Evolutionary conservation across 108 stramenopile genomes (phyloP).

Genomic region (Pseudonitzschia multiseries): DNA sequence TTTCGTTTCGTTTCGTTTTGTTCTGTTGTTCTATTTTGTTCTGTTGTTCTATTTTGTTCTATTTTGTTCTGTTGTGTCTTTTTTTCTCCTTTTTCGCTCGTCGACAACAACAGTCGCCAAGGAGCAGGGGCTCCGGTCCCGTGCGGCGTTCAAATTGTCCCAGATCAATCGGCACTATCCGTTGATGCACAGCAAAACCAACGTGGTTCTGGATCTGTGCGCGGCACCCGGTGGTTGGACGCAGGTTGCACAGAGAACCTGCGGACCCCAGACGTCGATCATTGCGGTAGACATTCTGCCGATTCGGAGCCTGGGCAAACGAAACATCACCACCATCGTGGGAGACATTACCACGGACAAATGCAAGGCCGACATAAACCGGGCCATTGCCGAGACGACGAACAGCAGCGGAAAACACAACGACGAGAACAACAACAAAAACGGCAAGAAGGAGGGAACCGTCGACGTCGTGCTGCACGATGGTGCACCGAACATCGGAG

Average conservation of each 20-base stretch:
- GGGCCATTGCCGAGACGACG: slow-evolving; percentile 39
- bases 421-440: neutral
- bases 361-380: slow-evolving; percentile 86
- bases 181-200: slow-evolving; percentile 68
- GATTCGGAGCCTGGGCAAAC: slow-evolving; percentile 70
- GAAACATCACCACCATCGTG: slow-evolving; percentile 89
- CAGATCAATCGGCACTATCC: slow-evolving; percentile 98
- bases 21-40: slow-evolving; percentile 5
- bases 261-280: slow-evolving; percentile 56
- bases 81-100: slow-evolving; percentile 12
- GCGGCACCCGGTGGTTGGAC: slow-evolving; percentile 99
- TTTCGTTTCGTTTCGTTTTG: neutral
- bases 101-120: slow-evolving; percentile 99
- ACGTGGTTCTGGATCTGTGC: slow-evolving; percentile 95
- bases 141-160: slow-evolving; percentile 97
- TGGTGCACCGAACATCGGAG: slow-evolving; percentile 99
- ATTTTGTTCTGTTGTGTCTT: neutral
- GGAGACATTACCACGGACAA: slow-evolving; percentile 98
- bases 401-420: slow-evolving; percentile 4
- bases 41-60: slow-evolving; percentile 3
- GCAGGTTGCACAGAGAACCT: slow-evolving; percentile 88
- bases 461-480: slow-evolving; percentile 98
- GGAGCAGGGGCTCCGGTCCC: slow-evolving; percentile 95
- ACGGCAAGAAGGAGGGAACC: slow-evolving; percentile 1
- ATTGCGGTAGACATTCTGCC: slow-evolving; percentile 97